Percentiles rank a stretch among this genome's conserved stretches.
phyloP scores from a whole-genome alignment of 164 flowering plant genomes.

The Nelumbo lutea region DNA sequence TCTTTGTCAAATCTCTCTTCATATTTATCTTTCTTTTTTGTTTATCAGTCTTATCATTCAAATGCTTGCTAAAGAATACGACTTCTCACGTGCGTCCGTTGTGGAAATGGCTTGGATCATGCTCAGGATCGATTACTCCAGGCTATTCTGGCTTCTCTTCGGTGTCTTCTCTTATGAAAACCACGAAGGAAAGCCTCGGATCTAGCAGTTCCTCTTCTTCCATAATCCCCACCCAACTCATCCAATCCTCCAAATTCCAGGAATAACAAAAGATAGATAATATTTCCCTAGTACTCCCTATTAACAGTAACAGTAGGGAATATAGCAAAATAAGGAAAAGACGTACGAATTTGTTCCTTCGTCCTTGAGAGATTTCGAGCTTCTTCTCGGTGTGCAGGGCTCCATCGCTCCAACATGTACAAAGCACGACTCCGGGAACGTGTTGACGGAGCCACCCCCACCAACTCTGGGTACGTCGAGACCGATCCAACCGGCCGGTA shows the following conservation, averaged over 20 bases:
- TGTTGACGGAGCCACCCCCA: slow-evolving; percentile 17
- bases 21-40: neutral
- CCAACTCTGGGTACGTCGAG: slow-evolving; percentile 45
- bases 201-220: slow-evolving; percentile 15
- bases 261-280: too few relatives aligned
- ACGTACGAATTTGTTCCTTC: too few relatives aligned
- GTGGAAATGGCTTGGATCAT: slow-evolving; percentile 75
- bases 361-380: neutral
- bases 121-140: slow-evolving; percentile 71
- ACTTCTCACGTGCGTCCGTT: slow-evolving; percentile 32
- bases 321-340: too few relatives aligned
- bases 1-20: neutral
- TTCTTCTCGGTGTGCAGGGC: neutral
- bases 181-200: slow-evolving; percentile 88
- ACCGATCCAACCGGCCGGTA: slow-evolving; percentile 86
- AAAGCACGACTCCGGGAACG: slow-evolving; percentile 12
- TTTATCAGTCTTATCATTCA: slow-evolving; percentile 8
- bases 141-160: slow-evolving; percentile 77
- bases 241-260: neutral
- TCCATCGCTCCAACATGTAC: slow-evolving; percentile 1
- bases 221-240: neutral
- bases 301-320: too few relatives aligned
- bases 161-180: slow-evolving; percentile 76
- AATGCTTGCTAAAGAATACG: slow-evolving; percentile 45
- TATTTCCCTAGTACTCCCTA: too few relatives aligned